Base-by-base conservation (phyloP, 495 filamentous ascomycete species). In the Gamarada debralockiae region DNA sequence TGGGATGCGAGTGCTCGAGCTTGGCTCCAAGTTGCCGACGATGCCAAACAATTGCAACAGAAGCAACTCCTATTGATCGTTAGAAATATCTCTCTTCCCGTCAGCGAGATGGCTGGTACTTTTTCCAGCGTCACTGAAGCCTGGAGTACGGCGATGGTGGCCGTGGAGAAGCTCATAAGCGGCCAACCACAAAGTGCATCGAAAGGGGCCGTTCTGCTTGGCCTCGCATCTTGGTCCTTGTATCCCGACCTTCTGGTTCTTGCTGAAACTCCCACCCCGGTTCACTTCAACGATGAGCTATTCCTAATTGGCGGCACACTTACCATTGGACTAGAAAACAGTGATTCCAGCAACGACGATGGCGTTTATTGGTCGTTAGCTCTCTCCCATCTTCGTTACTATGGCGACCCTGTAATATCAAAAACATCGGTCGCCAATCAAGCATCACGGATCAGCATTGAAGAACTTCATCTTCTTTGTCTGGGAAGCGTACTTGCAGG, bases 1-100 rank as follows among this genome's bases (percentile, higher is more conserved):
- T 72, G 68, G 69, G 68, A 70, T 57, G 60, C 65, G 3, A 69
- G 67, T 43, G 65, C 67, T 17, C 51, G 68, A 1, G 42, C 68
- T 9, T 73, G 70, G 70, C 56, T 71, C 21, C 36, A 46, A n/a
- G 52, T 59, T 27, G 70, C 65, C n/a, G 65, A 73, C 55, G 39
- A 27, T 2, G 59, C 40, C 13, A 66, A 52, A 34, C 27, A 39
- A 13, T 33, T 36, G 13, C 20, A 65, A 40, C 63, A 67, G 24
- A 64, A 41, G 5, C 61, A 64, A 29, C 42, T 43, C 4, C 3
- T 29, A 18, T 17, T 52, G n/a, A n/a, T n/a, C n/a, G n/a, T n/a
- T n/a, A n/a, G n/a, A n/a, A n/a, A n/a, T n/a, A n/a, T n/a, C n/a
- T n/a, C n/a, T n/a, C n/a, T n/a, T n/a, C n/a, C n/a, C n/a, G n/a